phyloP scores from a whole-genome alignment of 1,284 basidiomycete genomes.

The Cryptococcus sp. region DNA sequence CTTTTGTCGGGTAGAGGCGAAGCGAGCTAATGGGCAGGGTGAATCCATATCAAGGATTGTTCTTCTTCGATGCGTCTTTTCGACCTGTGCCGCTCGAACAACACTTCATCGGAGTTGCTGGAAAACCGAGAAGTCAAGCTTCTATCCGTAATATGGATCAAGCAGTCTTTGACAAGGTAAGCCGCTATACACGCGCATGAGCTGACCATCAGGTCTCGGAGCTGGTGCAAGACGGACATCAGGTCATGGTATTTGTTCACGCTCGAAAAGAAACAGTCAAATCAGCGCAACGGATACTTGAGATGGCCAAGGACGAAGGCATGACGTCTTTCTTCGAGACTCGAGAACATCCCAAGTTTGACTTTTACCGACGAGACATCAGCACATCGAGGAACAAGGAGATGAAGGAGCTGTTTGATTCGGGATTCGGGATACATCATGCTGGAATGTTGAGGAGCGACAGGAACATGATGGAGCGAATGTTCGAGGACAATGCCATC shows the following conservation, averaged over 20 bases:
- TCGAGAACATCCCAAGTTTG: conserved; percentile 68
- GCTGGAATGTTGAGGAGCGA: conserved; percentile 96
- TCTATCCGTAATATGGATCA: conserved; percentile 84
- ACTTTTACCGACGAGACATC: conserved; percentile 71
- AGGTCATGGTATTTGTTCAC: conserved; percentile 99
- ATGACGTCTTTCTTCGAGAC: conserved; percentile 71
- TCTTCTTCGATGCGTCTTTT: conserved; percentile 98
- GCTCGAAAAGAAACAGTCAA: conserved; percentile 98
- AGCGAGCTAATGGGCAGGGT: conserved; percentile 55
- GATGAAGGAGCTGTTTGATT: conserved; percentile 90
- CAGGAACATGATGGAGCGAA: conserved; percentile 88
- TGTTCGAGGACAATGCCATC: conserved; percentile 87
- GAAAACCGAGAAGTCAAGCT: conserved; percentile 71
- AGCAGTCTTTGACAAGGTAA: conserved; percentile 78
- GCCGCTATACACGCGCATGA: not conserved
- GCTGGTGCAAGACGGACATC: conserved; percentile 80
- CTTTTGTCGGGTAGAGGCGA: not conserved
- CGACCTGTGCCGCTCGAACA: conserved; percentile 95
- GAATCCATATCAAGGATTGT: conserved; percentile 82
- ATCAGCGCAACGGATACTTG: conserved; percentile 76
- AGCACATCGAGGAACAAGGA: conserved; percentile 81
- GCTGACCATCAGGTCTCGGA: conserved; percentile 56
- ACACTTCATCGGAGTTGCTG: conserved; percentile 91
- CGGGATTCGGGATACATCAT: conserved; percentile 96
- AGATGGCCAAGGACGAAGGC: conserved; percentile 71